Evolutionary conservation across 257 asterid species (phyloP).

Genomic region (Jacaranda mimosifolia): DNA sequence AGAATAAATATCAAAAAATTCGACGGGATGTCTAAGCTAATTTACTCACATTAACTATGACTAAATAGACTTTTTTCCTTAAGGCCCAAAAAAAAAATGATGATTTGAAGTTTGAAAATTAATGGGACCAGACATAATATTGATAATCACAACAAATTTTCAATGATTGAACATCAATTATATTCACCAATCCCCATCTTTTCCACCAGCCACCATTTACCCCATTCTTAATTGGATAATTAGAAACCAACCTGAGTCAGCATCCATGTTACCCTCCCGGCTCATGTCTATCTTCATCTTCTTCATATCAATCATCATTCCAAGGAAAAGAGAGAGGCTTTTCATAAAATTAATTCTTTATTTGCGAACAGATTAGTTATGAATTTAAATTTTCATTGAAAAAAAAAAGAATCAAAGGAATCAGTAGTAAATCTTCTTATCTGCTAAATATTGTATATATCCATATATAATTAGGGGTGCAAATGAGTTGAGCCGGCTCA

Average conservation of each 20-base stretch:
- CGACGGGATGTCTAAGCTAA: background rate
- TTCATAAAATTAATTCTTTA: too few species aligned
- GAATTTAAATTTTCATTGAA: too few species aligned
- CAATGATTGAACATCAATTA: background rate
- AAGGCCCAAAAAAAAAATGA: too few species aligned
- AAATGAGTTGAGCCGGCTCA: too few species aligned
- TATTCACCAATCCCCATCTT: background rate
- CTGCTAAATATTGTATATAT: too few species aligned
- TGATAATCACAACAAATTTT: background rate
- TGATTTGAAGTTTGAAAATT: slow-evolving; percentile 14
- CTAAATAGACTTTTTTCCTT: slow-evolving; percentile 3
- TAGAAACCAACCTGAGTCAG: background rate
- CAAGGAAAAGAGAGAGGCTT: background rate
- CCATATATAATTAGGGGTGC: too few species aligned
- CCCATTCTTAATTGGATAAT: background rate
- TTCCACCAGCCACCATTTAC: background rate
- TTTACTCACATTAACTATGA: background rate
- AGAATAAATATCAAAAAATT: too few species aligned
- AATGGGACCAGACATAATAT: background rate
- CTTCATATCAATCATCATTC: background rate
- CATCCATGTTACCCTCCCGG: background rate
- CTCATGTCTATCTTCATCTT: background rate
- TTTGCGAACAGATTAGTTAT: too few species aligned
- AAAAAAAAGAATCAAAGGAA: too few species aligned
- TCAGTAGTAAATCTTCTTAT: too few species aligned